Evolutionary conservation across 139 green algal genomes (phyloP).

Genomic region (Choricystis sp.): DNA sequence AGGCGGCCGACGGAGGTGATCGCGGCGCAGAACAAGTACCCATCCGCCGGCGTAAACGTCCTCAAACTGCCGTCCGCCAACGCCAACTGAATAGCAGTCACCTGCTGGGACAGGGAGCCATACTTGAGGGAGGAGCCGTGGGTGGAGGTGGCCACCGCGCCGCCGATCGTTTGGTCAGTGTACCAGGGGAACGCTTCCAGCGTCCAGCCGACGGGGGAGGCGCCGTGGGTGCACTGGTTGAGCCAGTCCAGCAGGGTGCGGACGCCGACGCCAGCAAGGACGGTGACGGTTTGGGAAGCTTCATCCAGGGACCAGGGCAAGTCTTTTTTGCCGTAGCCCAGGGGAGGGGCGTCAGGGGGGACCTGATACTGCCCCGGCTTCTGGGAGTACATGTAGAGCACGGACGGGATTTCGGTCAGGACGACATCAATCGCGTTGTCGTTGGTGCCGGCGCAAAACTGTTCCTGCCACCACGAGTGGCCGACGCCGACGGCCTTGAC

Average conservation of each 20-base stretch:
- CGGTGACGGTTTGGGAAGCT: constrained; percentile 33
- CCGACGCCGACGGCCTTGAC: constrained; percentile 45
- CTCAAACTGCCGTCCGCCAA: constrained; percentile 54
- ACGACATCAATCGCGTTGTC: constrained; percentile 37
- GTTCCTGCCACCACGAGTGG: constrained; percentile 42
- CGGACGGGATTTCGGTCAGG: constrained; percentile 25
- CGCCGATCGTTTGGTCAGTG: constrained; percentile 69
- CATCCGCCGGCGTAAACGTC: constrained; percentile 34
- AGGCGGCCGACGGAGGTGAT: constrained; percentile 40
- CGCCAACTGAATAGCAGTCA: constrained; percentile 38
- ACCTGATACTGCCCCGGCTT: background rate
- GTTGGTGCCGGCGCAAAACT: constrained; percentile 30
- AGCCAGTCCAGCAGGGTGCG: constrained; percentile 65
- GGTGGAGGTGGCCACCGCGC: constrained; percentile 60
- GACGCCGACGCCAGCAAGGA: constrained; percentile 46
- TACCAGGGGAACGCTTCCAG: constrained; percentile 61
- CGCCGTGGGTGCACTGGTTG: constrained; percentile 22
- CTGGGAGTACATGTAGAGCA: constrained; percentile 10
- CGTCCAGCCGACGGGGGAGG: constrained; percentile 39
- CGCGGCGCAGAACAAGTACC: constrained; percentile 33
- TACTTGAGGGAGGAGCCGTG: constrained; percentile 54
- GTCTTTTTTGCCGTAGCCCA: background rate
- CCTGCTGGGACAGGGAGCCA: constrained; percentile 45
- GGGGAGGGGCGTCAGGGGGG: background rate
- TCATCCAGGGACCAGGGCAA: constrained; percentile 41